These are phyloP conservation scores for Populus hybrid DNA, from an alignment of 441 rosid genomes.

Conservation along the genomic window DNA sequence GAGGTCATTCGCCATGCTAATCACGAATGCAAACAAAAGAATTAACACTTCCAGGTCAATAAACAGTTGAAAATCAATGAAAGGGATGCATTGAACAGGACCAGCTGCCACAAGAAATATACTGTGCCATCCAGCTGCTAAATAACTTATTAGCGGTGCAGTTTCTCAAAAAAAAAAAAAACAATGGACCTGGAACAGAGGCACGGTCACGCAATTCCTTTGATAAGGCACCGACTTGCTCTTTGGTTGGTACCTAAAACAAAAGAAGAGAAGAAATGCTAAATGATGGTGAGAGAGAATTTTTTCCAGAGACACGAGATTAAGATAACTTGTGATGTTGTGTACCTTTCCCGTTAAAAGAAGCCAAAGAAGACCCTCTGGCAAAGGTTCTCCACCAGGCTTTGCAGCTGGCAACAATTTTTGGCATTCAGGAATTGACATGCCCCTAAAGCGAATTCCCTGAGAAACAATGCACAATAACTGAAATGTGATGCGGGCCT, in stretches of 20 bases:
- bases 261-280: conserved; percentile 9
- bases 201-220: conserved; percentile 70
- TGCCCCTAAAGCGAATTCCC: conserved; percentile 95
- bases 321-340: neutral
- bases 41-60: neutral
- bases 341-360: conserved; percentile 93
- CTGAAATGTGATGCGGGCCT: too few species aligned
- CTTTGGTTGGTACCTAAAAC: conserved; percentile 81
- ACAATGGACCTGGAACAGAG: conserved; percentile 37
- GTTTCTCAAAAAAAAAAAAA: too few species aligned
- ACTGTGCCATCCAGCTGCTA: neutral
- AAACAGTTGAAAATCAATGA: neutral
- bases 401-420: conserved; percentile 82
- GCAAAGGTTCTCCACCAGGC: conserved; percentile 92
- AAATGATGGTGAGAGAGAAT: neutral
- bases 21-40: conserved; percentile 5
- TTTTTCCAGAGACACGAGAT: too few species aligned
- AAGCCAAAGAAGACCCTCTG: conserved; percentile 98
- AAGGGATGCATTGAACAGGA: neutral
- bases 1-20: neutral
- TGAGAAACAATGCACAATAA: conserved; percentile 24
- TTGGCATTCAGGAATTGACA: conserved; percentile 97
- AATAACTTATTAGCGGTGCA: neutral
- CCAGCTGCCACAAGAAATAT: neutral
- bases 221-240: conserved; percentile 82